A percentile compares a stretch with the other conserved stretches of the same genome.
Evolutionary conservation across 768 basidiomycete species (phyloP).

Genomic region (Gautieria morchelliformis): DNA sequence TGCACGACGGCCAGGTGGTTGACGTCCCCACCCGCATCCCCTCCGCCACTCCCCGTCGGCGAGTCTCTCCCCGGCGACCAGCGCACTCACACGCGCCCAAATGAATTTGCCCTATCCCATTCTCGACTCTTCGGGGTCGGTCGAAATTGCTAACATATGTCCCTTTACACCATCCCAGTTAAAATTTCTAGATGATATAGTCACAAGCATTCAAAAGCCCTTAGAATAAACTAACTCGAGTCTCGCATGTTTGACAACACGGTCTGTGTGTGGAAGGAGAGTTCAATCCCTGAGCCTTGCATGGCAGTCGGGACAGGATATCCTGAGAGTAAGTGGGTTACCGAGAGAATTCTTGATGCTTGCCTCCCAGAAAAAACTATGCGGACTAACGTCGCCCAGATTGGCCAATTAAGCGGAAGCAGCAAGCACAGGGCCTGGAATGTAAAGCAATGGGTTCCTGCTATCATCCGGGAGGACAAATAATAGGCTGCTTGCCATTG

Average conservation of each 20-base stretch:
- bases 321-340: constrained; percentile 11
- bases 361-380: constrained; percentile 11
- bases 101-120: constrained; percentile 28
- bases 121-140: constrained; percentile 34
- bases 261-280: too few relatives aligned
- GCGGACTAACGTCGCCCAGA: constrained; percentile 13
- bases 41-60: too few relatives aligned
- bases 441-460: constrained; percentile 11
- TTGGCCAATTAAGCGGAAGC: constrained; percentile 11
- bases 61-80: too few relatives aligned
- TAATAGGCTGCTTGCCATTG: neutral
- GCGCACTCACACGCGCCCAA: too few relatives aligned
- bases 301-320: neutral
- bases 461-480: constrained; percentile 1
- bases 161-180: too few relatives aligned
- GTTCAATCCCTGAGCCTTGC: too few relatives aligned
- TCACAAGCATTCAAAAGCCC: neutral
- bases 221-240: constrained; percentile 1
- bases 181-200: constrained; percentile 4
- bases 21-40: too few relatives aligned
- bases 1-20: too few relatives aligned
- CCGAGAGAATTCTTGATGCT: constrained; percentile 8
- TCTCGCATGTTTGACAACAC: too few relatives aligned
- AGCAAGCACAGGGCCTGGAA: constrained; percentile 11
- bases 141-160: neutral